Evolutionary conservation across 2,329 filamentous ascomycete genomes (phyloP).

Genomic region (Penicillium sumatraense): DNA sequence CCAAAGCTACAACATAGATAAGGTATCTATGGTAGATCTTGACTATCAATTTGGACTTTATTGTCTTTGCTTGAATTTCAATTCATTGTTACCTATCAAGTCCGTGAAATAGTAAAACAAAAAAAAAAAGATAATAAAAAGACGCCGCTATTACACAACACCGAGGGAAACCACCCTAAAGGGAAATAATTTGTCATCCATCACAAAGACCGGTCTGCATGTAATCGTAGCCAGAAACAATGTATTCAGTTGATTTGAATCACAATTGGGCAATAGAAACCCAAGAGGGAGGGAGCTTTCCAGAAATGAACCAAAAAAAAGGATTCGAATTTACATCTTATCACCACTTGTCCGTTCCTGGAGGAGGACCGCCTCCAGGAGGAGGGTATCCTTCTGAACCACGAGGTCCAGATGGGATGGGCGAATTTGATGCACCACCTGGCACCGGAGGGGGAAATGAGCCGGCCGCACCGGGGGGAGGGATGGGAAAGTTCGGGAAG

Average conservation of each 20-base stretch:
- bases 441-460: slow-evolving; percentile 48
- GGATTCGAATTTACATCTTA: slow-evolving; percentile 15
- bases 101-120: not conserved
- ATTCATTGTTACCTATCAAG: not conserved
- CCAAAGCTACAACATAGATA: too few species aligned
- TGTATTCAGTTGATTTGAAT: not conserved
- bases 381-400: slow-evolving; percentile 35
- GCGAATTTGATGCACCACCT: slow-evolving; percentile 25
- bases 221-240: slow-evolving; percentile 5
- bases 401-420: slow-evolving; percentile 34
- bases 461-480: slow-evolving; percentile 30
- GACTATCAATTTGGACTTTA: too few species aligned
- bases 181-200: slow-evolving; percentile 5
- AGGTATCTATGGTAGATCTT: too few species aligned
- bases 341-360: slow-evolving; percentile 36
- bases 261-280: slow-evolving; percentile 5
- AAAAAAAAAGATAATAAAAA: not conserved
- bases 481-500: slow-evolving; percentile 31
- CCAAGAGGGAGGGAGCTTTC: not conserved
- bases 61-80: not conserved
- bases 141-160: slow-evolving; percentile 26
- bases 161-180: slow-evolving; percentile 10
- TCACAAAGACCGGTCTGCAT: not conserved
- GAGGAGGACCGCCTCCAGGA: slow-evolving; percentile 34
- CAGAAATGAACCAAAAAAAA: not conserved